A percentile compares a stretch with the other conserved stretches of the same genome.
phyloP scores from a whole-genome alignment of 129 eudicot genomes.

The Deinandra increscens region DNA sequence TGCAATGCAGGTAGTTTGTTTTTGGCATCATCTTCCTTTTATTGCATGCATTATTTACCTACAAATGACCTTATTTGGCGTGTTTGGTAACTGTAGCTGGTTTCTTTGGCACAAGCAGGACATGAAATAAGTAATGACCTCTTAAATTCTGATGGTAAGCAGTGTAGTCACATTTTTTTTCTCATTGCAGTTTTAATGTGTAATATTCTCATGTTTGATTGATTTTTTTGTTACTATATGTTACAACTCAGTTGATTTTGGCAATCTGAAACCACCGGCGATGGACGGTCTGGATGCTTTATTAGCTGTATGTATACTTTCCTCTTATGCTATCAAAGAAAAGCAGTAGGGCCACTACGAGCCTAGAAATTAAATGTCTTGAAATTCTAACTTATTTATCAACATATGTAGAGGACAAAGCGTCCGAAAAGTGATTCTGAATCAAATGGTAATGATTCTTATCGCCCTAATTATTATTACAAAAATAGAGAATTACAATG shows the following conservation, averaged over 20 bases:
- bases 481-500: not conserved
- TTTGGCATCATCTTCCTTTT: not conserved
- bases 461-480: not conserved
- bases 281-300: slow-evolving; percentile 83
- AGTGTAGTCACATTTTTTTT: not conserved
- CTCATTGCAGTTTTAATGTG: not conserved
- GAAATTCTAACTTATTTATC: slow-evolving; percentile 4
- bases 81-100: slow-evolving; percentile 46
- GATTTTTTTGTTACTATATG: not conserved
- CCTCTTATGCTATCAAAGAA: not conserved
- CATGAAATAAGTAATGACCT: slow-evolving; percentile 52
- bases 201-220: not conserved
- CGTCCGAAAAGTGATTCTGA: slow-evolving; percentile 53
- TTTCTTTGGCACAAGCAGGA: slow-evolving; percentile 94
- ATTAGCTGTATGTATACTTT: slow-evolving; percentile 57
- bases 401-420: slow-evolving; percentile 60
- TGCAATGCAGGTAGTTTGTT: slow-evolving; percentile 80
- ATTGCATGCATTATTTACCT: slow-evolving; percentile 19
- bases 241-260: slow-evolving; percentile 58
- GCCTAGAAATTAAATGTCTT: slow-evolving; percentile 16
- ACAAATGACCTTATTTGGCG: slow-evolving; percentile 10
- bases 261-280: slow-evolving; percentile 69
- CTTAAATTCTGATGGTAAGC: slow-evolving; percentile 57
- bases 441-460: slow-evolving; percentile 52
- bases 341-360: slow-evolving; percentile 1